phyloP scores from a whole-genome alignment of 495 filamentous ascomycete genomes.

The Tuber borchii region DNA sequence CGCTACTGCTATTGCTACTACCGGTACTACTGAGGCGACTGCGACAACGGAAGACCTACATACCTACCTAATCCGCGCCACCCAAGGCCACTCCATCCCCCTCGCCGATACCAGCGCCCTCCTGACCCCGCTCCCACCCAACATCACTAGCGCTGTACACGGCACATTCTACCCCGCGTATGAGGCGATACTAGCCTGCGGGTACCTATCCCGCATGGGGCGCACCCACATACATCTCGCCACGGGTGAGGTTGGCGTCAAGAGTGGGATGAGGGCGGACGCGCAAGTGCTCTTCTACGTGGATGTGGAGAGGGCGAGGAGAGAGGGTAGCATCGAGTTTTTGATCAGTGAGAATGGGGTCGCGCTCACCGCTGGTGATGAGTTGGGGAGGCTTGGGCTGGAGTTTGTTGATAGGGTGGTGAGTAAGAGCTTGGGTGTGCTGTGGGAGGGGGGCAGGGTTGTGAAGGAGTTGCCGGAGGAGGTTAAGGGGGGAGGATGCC shows the following conservation, averaged over 20 bases:
- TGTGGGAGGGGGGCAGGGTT: slow-evolving; percentile 60
- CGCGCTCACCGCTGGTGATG: slow-evolving; percentile 54
- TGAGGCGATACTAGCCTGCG: slow-evolving; percentile 60
- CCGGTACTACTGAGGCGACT: background rate
- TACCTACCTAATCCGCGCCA: slow-evolving; percentile 84
- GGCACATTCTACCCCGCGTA: slow-evolving; percentile 78
- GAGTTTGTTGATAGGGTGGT: slow-evolving; percentile 75
- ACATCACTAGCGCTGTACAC: slow-evolving; percentile 69
- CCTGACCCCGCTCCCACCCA: slow-evolving; percentile 58
- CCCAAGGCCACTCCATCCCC: slow-evolving; percentile 77
- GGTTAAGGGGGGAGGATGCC: slow-evolving; percentile 46
- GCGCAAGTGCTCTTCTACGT: slow-evolving; percentile 75
- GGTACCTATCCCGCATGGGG: slow-evolving; percentile 71
- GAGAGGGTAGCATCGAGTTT: slow-evolving; percentile 63
- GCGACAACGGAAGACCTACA: slow-evolving; percentile 48
- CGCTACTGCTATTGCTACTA: slow-evolving; percentile 9
- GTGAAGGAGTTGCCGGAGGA: slow-evolving; percentile 53
- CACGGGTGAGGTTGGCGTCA: slow-evolving; percentile 51
- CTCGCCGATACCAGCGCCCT: slow-evolving; percentile 59
- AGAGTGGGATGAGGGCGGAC: slow-evolving; percentile 78
- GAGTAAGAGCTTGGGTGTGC: slow-evolving; percentile 52
- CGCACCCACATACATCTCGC: slow-evolving; percentile 85
- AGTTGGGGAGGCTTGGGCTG: slow-evolving; percentile 66
- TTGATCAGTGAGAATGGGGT: slow-evolving; percentile 86
- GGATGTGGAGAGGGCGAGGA: slow-evolving; percentile 60